Base-by-base conservation (phyloP, 176 grass and related monocot genomes). In the Triticum turgidum region DNA sequence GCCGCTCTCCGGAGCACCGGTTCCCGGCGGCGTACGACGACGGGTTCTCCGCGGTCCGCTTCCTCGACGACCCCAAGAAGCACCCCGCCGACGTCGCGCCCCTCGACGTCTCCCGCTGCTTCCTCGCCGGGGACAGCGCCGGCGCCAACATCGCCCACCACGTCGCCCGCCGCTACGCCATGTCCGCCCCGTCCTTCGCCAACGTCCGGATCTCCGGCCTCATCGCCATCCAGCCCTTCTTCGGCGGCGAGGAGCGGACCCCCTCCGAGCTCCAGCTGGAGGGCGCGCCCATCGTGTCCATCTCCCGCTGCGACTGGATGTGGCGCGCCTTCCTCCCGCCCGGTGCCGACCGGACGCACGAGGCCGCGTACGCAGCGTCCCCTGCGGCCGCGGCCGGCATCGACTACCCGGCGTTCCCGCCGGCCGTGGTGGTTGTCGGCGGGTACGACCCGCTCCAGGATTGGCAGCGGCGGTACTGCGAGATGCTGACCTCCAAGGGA, bases 261-360 rank as follows among this genome's bases (percentile, higher is more conserved):
- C 83, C 86, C 1, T 34, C 96, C 0, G 96, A 95, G 89, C 76
- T 92, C 35, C 89, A 84, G 12, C 86, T 98, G 39, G 30, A 32
- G 20, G 89, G 86, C 1, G 83, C 89, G 11, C 93, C 96, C 21
- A 70, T 98, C 52, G 96, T 98, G 35, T 86, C 49, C 11, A 20
- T 83, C 20, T 7, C 87, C 9, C 89, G 88, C 21, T 86, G 90
- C 39, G 93, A 98, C 85, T 95, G 96, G 96, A 64, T 95, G 67
- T 98, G 96, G 96, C 89, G 83, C 67, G 96, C 89, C 66, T 98
- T 98, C 88, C 89, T 98, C 14, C 96, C 96, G 2, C 73, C 79
- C 39, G 96, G 89, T 65, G 72, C 86, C 1, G 86, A 89, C 79
- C 66, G 88, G 32, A 83, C 77, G 69, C 96, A 98, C 64, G 89